Conservation (phyloP, 1,284 basidiomycete genomes). For the Xerocomus minutiporus region DNA sequence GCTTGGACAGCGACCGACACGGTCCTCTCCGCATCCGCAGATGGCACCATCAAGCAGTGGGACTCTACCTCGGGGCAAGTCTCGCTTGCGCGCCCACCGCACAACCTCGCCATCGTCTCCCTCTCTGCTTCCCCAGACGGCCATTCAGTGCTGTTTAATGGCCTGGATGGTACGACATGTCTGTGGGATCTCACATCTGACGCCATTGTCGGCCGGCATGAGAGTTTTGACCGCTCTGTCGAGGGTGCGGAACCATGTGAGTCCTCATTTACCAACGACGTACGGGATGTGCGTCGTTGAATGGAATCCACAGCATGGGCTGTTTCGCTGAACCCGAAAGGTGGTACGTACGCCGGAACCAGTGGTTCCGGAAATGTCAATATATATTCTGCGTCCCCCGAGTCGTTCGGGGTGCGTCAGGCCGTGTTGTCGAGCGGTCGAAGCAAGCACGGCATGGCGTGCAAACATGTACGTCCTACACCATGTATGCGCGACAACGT, state of each 20-base stretch:
- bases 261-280: slow-evolving; percentile 29
- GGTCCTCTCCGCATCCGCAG: slow-evolving; percentile 67
- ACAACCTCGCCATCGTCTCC: slow-evolving; percentile 72
- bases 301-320: slow-evolving; percentile 58
- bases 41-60: slow-evolving; percentile 71
- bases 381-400: slow-evolving; percentile 57
- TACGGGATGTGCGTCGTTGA: slow-evolving; percentile 6
- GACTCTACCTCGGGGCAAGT: slow-evolving; percentile 61
- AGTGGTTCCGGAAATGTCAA: slow-evolving; percentile 70
- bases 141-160: slow-evolving; percentile 64
- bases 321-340: slow-evolving; percentile 71
- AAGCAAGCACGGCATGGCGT: slow-evolving; percentile 78
- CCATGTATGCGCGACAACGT: slow-evolving; percentile 5
- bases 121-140: slow-evolving; percentile 66
- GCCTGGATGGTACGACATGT: slow-evolving; percentile 73
- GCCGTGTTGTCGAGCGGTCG: slow-evolving; percentile 62
- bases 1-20: slow-evolving; percentile 69
- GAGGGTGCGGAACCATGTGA: slow-evolving; percentile 66
- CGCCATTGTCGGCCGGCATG: slow-evolving; percentile 55
- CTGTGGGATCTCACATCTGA: slow-evolving; percentile 67
- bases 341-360: slow-evolving; percentile 72
- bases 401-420: slow-evolving; percentile 58
- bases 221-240: slow-evolving; percentile 61
- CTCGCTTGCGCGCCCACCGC: slow-evolving; percentile 56
- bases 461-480: slow-evolving; percentile 63